Percentiles rank a stretch among this genome's conserved stretches.
Evolutionary conservation across 2,329 filamentous ascomycete genomes (phyloP).

Genomic region (Ophiocordyceps camponoti-rufipedis): DNA sequence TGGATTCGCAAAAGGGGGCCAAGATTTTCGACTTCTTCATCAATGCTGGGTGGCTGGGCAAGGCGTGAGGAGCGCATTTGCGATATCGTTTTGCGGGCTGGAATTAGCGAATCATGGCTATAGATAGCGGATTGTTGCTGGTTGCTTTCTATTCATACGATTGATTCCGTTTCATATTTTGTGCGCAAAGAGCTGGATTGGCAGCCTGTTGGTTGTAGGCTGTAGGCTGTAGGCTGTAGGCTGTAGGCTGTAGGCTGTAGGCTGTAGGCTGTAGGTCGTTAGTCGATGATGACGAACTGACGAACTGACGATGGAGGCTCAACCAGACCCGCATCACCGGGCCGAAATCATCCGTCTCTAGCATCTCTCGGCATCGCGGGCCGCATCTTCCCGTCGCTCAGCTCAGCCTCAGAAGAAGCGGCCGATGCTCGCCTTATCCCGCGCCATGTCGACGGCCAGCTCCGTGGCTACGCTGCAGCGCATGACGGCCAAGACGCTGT

Average conservation of each 20-base stretch:
- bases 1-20: slow-evolving; percentile 72
- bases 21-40: slow-evolving; percentile 92
- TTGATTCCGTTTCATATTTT: too few species aligned
- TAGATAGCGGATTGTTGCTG: too few species aligned
- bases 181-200: too few species aligned
- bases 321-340: background rate
- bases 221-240: too few species aligned
- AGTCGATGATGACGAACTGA: too few species aligned
- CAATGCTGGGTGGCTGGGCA: slow-evolving; percentile 78
- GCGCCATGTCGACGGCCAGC: slow-evolving; percentile 23
- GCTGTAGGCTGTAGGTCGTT: too few species aligned
- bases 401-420: background rate
- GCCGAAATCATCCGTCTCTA: background rate
- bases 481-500: slow-evolving; percentile 52
- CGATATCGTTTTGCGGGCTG: too few species aligned
- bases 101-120: too few species aligned
- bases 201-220: too few species aligned
- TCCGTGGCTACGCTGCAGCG: slow-evolving; percentile 41
- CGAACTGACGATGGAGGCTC: too few species aligned
- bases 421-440: background rate
- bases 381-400: background rate
- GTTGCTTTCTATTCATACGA: too few species aligned
- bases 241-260: too few species aligned
- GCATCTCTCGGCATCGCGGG: background rate
- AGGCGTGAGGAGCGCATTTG: slow-evolving; percentile 33